These are phyloP conservation scores for Aegle marmelos DNA, from an alignment of 345 rosid genomes.

Conservation along the genomic window DNA sequence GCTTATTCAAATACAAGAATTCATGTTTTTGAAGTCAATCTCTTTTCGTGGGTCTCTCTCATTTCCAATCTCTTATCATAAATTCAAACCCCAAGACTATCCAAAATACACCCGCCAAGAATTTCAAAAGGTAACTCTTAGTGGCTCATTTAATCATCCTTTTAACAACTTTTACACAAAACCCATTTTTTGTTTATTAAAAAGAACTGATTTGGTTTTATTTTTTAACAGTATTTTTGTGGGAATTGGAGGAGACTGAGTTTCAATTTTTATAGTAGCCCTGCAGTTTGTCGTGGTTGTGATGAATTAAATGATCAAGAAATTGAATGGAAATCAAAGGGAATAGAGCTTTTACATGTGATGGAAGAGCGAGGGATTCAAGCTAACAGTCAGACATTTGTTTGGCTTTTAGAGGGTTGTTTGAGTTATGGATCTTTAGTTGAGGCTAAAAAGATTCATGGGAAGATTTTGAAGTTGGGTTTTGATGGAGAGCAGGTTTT, in stretches of 20 bases:
- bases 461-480: constrained; percentile 56
- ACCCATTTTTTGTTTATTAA: neutral
- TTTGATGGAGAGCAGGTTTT: constrained; percentile 37
- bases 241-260: constrained; percentile 26
- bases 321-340: constrained; percentile 23
- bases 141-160: neutral
- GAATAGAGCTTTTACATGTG: constrained; percentile 23
- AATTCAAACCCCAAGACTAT: constrained; percentile 15
- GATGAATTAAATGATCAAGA: constrained; percentile 31
- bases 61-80: constrained; percentile 21
- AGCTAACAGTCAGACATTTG: constrained; percentile 51
- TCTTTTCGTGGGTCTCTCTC: constrained; percentile 31
- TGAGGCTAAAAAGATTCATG: constrained; percentile 57
- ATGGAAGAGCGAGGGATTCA: constrained; percentile 44
- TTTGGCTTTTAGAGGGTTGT: constrained; percentile 52
- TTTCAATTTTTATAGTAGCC: constrained; percentile 23
- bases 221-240: constrained; percentile 27
- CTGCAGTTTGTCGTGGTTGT: constrained; percentile 24
- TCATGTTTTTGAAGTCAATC: constrained; percentile 32
- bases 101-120: constrained; percentile 9
- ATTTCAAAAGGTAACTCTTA: constrained; percentile 25
- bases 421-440: constrained; percentile 38
- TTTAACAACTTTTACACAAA: neutral
- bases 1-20: constrained; percentile 12
- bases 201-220: neutral